Percentiles rank a stretch among this genome's conserved stretches.
Evolutionary conservation across 2,329 filamentous ascomycete species (phyloP).

Genomic region (Trichoderma simmonsii): DNA sequence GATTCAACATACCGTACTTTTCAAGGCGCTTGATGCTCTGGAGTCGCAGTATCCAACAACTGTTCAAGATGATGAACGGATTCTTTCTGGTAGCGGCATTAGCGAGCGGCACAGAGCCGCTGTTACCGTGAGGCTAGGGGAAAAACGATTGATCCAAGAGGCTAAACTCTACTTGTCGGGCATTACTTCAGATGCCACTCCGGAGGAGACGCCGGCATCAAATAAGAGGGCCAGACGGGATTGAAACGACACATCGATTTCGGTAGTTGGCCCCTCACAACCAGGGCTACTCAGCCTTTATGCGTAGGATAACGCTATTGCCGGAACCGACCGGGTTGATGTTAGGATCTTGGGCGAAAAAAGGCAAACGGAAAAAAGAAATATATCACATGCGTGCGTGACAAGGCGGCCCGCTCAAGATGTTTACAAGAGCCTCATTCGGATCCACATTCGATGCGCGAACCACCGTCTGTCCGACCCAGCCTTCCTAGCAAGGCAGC

Average conservation of each 20-base stretch:
- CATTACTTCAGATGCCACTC: constrained; percentile 21
- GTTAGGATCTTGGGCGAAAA: background rate
- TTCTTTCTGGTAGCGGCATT: constrained; percentile 33
- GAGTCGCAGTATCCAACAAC: constrained; percentile 43
- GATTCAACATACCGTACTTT: constrained; percentile 41
- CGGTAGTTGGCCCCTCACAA: background rate
- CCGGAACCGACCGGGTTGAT: background rate
- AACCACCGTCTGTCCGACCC: background rate
- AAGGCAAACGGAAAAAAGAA: background rate
- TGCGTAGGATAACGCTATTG: background rate
- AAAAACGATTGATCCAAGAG: constrained; percentile 64
- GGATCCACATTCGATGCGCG: constrained; percentile 4
- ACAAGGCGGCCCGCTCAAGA: background rate
- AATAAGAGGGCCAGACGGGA: constrained; percentile 31
- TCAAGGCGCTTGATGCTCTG: constrained; percentile 37
- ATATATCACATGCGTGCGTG: background rate
- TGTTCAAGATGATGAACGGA: constrained; percentile 38
- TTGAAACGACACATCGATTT: constrained; percentile 5
- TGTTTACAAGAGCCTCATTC: background rate
- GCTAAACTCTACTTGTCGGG: constrained; percentile 38
- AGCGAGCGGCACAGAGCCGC: constrained; percentile 55
- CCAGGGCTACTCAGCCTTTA: background rate
- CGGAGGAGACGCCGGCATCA: constrained; percentile 26
- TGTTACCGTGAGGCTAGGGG: constrained; percentile 64
- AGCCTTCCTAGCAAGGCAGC: constrained; percentile 2